Conservation (phyloP, 176 grass and related monocot genomes). For the Carex parvula region DNA sequence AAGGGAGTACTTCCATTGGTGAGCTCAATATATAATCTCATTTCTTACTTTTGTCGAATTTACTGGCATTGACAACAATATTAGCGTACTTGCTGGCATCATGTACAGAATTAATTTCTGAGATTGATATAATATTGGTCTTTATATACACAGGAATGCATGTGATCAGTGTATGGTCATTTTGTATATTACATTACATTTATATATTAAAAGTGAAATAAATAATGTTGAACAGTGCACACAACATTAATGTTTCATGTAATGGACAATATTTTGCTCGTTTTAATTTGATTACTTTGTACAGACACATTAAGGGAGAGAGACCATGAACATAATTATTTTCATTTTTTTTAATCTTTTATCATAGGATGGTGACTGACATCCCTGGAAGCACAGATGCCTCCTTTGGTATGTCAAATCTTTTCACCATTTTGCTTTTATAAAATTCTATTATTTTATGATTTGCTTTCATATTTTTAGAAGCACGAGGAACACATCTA, state of each 20-base stretch:
- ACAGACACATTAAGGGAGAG: background rate
- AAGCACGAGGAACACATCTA: background rate
- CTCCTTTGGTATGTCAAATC: constrained; percentile 49
- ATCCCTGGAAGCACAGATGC: constrained; percentile 61
- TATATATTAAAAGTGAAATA: background rate
- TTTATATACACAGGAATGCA: background rate
- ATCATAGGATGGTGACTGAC: constrained; percentile 68
- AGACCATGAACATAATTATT: background rate
- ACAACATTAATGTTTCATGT: background rate
- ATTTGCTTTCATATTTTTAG: background rate
- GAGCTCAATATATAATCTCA: constrained; percentile 26
- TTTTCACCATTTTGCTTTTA: background rate
- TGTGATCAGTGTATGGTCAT: background rate
- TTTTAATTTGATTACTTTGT: background rate
- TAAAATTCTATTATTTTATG: background rate
- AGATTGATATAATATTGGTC: background rate
- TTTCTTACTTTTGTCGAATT: constrained; percentile 8
- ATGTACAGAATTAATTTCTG: background rate
- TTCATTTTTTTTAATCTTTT: background rate
- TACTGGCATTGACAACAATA: background rate
- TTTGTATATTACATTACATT: background rate
- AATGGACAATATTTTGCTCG: background rate
- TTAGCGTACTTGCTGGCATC: background rate
- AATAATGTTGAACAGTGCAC: background rate
- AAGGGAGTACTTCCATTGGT: constrained; percentile 95